Percentiles rank a stretch among this genome's conserved stretches.
Conservation (phyloP, 1,139 yeast genomes). For the Kodamaea alishanica region DNA sequence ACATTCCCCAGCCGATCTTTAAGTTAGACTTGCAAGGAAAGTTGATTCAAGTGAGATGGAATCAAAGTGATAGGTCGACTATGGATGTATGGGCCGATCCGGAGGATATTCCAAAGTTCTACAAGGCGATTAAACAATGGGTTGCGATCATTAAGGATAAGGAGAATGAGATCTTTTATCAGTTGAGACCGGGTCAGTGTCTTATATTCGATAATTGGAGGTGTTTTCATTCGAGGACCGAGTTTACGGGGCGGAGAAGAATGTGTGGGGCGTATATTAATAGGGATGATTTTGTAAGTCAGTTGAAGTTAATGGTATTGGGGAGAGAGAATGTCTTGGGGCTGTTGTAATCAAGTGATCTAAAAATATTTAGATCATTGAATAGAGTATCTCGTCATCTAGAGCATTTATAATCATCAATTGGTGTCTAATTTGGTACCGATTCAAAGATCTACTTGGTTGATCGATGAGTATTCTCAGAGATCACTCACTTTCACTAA, state of each 20-base stretch:
- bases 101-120: slow-evolving; percentile 53
- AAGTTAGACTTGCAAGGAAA: slow-evolving; percentile 53
- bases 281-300: slow-evolving; percentile 64
- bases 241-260: slow-evolving; percentile 65
- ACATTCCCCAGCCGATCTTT: slow-evolving; percentile 58
- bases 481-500: too few species aligned
- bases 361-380: not conserved
- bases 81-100: slow-evolving; percentile 58
- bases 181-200: slow-evolving; percentile 64
- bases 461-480: too few species aligned
- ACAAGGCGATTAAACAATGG: slow-evolving; percentile 61
- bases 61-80: slow-evolving; percentile 68
- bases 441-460: too few species aligned
- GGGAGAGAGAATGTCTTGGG: slow-evolving; percentile 51
- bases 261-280: slow-evolving; percentile 77
- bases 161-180: slow-evolving; percentile 54
- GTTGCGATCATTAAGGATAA: slow-evolving; percentile 47
- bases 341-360: slow-evolving; percentile 19
- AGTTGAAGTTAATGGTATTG: slow-evolving; percentile 49
- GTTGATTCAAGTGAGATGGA: slow-evolving; percentile 69
- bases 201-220: slow-evolving; percentile 77
- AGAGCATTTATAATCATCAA: not conserved
- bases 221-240: slow-evolving; percentile 68
- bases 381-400: not conserved
- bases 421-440: too few species aligned